phyloP scores from a whole-genome alignment of 306 rosid genomes.

The Prunus dulcis region DNA sequence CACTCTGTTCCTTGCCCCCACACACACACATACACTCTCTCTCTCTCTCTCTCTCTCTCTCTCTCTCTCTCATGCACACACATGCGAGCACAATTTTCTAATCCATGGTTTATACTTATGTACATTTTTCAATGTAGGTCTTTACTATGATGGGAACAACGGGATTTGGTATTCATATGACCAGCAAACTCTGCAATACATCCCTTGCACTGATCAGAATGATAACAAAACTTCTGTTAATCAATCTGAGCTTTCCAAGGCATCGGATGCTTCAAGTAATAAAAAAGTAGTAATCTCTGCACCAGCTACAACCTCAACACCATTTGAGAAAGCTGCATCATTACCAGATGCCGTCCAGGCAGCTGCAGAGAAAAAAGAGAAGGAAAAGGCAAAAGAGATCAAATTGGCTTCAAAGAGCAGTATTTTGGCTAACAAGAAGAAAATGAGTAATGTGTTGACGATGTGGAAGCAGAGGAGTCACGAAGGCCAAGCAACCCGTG shows the following conservation, averaged over 20 bases:
- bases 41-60: neutral
- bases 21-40: too few species aligned
- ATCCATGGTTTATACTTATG: conserved; percentile 8
- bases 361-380: conserved; percentile 96
- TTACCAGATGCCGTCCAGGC: conserved; percentile 95
- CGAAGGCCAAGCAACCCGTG: conserved; percentile 87
- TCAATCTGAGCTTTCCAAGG: conserved; percentile 59
- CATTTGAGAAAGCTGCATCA: conserved; percentile 70
- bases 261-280: conserved; percentile 56
- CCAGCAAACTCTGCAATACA: conserved; percentile 70
- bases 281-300: conserved; percentile 88
- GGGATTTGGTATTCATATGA: conserved; percentile 95
- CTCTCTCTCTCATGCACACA: neutral
- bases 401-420: conserved; percentile 95
- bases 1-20: too few species aligned
- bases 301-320: conserved; percentile 67
- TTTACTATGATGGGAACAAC: conserved; percentile 82
- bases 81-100: neutral
- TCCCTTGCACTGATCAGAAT: conserved; percentile 79
- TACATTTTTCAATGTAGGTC: conserved; percentile 50
- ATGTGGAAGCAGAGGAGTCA: conserved; percentile 99
- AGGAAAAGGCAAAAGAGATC: conserved; percentile 82
- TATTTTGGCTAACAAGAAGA: conserved; percentile 91
- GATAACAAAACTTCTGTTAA: conserved; percentile 52
- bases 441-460: conserved; percentile 89